Evolutionary conservation across 2,329 filamentous ascomycete species (phyloP), one percentile per base, ranked within the genome.

Genomic region (Amesomyces nigricolor): DNA sequence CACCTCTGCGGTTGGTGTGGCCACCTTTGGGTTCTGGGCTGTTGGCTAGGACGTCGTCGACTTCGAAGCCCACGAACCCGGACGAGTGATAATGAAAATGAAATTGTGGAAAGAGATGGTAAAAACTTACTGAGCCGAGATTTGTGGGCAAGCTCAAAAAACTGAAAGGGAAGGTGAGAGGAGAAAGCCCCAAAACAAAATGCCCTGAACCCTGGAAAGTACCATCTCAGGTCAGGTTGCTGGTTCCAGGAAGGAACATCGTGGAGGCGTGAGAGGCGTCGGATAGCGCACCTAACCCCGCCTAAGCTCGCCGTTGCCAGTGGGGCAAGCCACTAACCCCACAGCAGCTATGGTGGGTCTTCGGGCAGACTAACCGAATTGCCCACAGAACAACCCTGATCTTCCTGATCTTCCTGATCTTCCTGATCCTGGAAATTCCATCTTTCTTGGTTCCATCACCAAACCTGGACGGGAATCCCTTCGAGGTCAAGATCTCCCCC

Each of bases 201-300:
- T n/a, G n/a, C n/a, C n/a, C n/a, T 32, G 30, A 9, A 3, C 22
- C 22, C 22, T 22, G 22, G 22, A 22, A 22, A 22, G 22, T n/a
- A n/a, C n/a, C n/a, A n/a, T n/a, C n/a, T n/a, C n/a, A n/a, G n/a
- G n/a, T n/a, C n/a, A n/a, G n/a, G n/a, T n/a, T 35, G 32, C 32
- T 35, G 32, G 22, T 26, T 35, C 32, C 32, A 53, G 49, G 37
- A 40, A 42, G 38, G 43, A 30, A 29, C 46, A 19, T 43, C n/a
- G 22, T 26, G 22, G 22, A 26, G 22, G 22, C 22, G 22, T 26
- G 22, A 26, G 22, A 30, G 39, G 47, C 54, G 52, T 64, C 63
- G 63, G 63, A 63, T 64, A 60, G 56, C 60, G 63, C 63, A 64
- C 63, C 63, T 63, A 61, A 32, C 48, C 45, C 26, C 29, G 43